phyloP scores from a whole-genome alignment of 352 stramenopile genomes.

The Nothophytophthora sp. region DNA sequence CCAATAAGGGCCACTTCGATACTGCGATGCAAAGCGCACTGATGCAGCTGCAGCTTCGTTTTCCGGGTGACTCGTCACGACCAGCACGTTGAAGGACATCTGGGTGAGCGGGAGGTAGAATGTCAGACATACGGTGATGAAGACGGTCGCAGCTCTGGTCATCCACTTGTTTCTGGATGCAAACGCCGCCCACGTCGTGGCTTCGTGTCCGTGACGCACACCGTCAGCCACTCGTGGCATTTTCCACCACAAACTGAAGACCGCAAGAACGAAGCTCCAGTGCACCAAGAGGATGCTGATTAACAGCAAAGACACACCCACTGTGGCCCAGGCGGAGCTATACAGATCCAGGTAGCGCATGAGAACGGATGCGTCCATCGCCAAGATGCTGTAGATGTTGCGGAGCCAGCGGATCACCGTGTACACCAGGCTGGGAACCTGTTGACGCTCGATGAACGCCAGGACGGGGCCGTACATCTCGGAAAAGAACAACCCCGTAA shows the following conservation, averaged over 20 bases:
- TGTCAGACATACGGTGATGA: slow-evolving; percentile 38
- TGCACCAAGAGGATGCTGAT: no score
- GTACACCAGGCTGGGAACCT: slow-evolving; percentile 13
- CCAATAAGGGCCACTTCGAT: slow-evolving; percentile 19
- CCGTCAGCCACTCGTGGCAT: slow-evolving; percentile 35
- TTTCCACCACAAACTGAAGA: slow-evolving; percentile 34
- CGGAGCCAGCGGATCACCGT: slow-evolving; percentile 16
- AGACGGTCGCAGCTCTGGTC: slow-evolving; percentile 29
- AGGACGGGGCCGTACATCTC: slow-evolving; percentile 31
- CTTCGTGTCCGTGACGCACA: slow-evolving; percentile 42
- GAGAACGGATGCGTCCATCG: slow-evolving; percentile 20
- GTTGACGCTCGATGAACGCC: slow-evolving; percentile 14
- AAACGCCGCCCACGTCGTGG: slow-evolving; percentile 28
- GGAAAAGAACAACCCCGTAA: slow-evolving; percentile 35
- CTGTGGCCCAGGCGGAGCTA: no score
- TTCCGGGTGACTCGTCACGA: slow-evolving; percentile 2
- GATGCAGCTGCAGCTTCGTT: background rate
- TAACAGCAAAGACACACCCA: no score
- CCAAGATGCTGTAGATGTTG: slow-evolving; percentile 28
- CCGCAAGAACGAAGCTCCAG: slow-evolving; percentile 13
- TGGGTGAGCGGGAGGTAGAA: slow-evolving; percentile 43
- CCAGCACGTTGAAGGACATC: slow-evolving; percentile 30
- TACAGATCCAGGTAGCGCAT: no score
- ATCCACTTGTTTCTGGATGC: slow-evolving; percentile 29
- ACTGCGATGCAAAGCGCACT: slow-evolving; percentile 6